Base-by-base conservation (phyloP, 805 yeast species). In the Wickerhamiella allomyrinae region DNA sequence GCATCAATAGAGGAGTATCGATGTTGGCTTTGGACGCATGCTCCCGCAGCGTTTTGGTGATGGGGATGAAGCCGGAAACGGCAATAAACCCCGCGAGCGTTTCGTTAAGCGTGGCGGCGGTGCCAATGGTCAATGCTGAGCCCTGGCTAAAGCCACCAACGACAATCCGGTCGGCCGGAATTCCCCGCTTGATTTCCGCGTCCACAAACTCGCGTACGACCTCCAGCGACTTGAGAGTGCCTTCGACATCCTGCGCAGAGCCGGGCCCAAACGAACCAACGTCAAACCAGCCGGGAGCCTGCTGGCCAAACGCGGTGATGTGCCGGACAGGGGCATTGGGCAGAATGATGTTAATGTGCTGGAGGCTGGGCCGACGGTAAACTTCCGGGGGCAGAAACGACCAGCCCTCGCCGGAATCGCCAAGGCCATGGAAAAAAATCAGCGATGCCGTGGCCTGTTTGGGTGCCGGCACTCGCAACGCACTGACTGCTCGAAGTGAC, bases 131-230 rank as follows among this genome's bases (percentile, higher is more conserved):
- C 9, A 89, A 46, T 1, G 94, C 86, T 39, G 85, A 93, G 42
- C 98, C 98, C 62, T 91, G 98, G 4, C 93, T 79, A 57, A 91
- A 91, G 0, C 98, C 98, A 27, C 97, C 97, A 44, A 91, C 66
- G n/a, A 91, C 65, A 37, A 91, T 80, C 41, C 80, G 73, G 27
- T 56, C 51, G 10, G 64, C 44, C 7, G 63, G 55, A 20, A 63
- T 55, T 5, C 69, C 69, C 7, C 45, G 44, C 8, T 42, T 50
- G 20, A 58, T 49, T 45, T 60, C 65, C 37, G 52, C 54, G 24
- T 54, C 53, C 20, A 67, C 46, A 10, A 62, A 49, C 25, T 41
- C 41, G 40, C 56, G 49, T 31, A 65, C 47, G 7, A 47, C 44
- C n/a, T 45, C 54, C 5, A 57, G 56, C 21, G 62, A 49, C 42